These are phyloP conservation scores for Sporothrix humicola DNA, from an alignment of 2,329 filamentous ascomycete genomes.

Conservation along the genomic window DNA sequence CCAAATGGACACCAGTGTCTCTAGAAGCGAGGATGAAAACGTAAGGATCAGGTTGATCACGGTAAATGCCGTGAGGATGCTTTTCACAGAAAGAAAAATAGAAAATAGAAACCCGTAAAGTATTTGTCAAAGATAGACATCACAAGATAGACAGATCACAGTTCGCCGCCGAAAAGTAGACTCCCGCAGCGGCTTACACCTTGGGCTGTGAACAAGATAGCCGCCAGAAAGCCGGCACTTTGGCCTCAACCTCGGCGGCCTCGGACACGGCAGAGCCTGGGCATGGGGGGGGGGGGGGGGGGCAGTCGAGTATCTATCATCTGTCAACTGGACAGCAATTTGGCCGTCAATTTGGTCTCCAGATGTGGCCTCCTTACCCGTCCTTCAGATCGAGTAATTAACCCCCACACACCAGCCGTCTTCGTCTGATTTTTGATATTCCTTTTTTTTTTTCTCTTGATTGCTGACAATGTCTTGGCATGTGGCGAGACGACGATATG, in stretches of 20 bases:
- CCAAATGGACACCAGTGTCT: too few relatives aligned
- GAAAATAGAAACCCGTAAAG: too few relatives aligned
- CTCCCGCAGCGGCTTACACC: not conserved
- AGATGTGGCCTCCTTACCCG: too few relatives aligned
- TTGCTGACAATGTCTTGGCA: constrained; percentile 7
- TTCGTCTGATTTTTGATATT: not conserved
- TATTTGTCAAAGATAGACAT: too few relatives aligned
- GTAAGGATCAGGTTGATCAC: too few relatives aligned
- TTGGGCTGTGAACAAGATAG: not conserved
- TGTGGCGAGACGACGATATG: not conserved
- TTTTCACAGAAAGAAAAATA: too few relatives aligned
- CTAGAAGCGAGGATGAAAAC: too few relatives aligned
- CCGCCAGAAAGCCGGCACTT: not conserved
- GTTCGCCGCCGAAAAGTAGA: too few relatives aligned
- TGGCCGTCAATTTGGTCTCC: too few relatives aligned
- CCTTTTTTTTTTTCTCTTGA: not conserved
- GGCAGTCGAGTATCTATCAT: not conserved
- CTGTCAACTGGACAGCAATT: too few relatives aligned
- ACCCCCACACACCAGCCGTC: constrained; percentile 4
- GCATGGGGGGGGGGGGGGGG: not conserved
- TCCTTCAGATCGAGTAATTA: not conserved
- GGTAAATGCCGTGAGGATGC: too few relatives aligned
- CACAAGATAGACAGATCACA: too few relatives aligned
- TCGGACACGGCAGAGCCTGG: constrained; percentile 10
- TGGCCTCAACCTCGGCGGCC: constrained; percentile 5